phyloP scores from a whole-genome alignment of 345 rosid genomes.

The Bruguiera gymnorhiza region DNA sequence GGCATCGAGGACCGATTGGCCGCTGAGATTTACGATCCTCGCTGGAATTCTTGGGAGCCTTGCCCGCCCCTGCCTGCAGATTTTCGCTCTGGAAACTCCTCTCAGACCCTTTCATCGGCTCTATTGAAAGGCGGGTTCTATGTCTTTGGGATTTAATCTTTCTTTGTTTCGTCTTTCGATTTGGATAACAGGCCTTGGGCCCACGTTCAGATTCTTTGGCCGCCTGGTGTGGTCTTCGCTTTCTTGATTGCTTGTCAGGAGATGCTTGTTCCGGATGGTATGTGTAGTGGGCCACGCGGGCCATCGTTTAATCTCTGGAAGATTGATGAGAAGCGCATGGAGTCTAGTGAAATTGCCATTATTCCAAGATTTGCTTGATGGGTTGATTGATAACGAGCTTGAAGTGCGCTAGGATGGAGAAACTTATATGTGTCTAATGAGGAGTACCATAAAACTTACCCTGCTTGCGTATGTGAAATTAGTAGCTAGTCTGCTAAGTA shows the following conservation, averaged over 20 bases:
- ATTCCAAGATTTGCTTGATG: slow-evolving; percentile 59
- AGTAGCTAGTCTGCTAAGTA: slow-evolving; percentile 32
- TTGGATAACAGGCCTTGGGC: slow-evolving; percentile 55
- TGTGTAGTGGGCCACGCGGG: slow-evolving; percentile 45
- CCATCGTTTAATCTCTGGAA: slow-evolving; percentile 70
- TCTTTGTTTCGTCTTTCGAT: slow-evolving; percentile 56
- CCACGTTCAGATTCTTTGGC: slow-evolving; percentile 63
- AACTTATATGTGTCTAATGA: slow-evolving; percentile 72
- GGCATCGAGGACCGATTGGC: slow-evolving; percentile 69
- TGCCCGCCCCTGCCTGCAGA: slow-evolving; percentile 70
- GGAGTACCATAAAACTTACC: slow-evolving; percentile 71
- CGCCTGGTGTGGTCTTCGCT: slow-evolving; percentile 61
- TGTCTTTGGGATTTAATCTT: slow-evolving; percentile 60
- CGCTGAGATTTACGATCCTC: slow-evolving; percentile 69
- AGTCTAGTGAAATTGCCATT: slow-evolving; percentile 60
- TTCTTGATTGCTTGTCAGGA: slow-evolving; percentile 53
- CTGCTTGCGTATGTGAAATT: slow-evolving; percentile 83
- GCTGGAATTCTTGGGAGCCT: slow-evolving; percentile 57
- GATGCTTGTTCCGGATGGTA: slow-evolving; percentile 65
- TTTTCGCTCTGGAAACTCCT: slow-evolving; percentile 54
- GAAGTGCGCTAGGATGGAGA: slow-evolving; percentile 73
- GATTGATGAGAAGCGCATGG: slow-evolving; percentile 51
- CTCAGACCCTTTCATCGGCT: slow-evolving; percentile 60
- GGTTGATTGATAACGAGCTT: slow-evolving; percentile 51
- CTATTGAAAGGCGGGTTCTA: slow-evolving; percentile 43